Percentiles rank a stretch among this genome's conserved stretches.
Conservation (phyloP, 768 basidiomycete genomes). For the Podaxis carcinomalis region DNA sequence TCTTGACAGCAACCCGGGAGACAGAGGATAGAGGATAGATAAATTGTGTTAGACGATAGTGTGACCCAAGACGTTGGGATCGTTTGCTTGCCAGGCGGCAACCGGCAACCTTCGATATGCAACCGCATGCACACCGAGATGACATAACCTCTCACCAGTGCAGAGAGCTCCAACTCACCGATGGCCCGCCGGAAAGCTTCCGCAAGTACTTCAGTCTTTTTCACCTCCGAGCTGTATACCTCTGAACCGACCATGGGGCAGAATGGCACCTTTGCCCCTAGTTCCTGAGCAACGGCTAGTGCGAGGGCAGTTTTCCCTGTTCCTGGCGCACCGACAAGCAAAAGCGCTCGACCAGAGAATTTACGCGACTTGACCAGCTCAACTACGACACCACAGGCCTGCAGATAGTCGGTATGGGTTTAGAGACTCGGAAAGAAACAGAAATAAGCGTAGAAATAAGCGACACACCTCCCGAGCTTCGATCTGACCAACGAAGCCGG, state of each 20-base stretch:
- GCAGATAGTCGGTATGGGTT: neutral
- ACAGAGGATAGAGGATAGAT: neutral
- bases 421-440: neutral
- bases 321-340: slow-evolving; percentile 93
- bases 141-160: slow-evolving; percentile 1
- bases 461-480: slow-evolving; percentile 80
- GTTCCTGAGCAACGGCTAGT: slow-evolving; percentile 90
- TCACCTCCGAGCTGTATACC: slow-evolving; percentile 95
- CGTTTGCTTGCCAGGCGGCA: neutral
- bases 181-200: slow-evolving; percentile 95
- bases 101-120: neutral
- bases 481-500: slow-evolving; percentile 89
- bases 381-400: slow-evolving; percentile 91
- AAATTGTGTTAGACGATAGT: neutral
- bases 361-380: slow-evolving; percentile 88
- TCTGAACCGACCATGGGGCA: slow-evolving; percentile 99
- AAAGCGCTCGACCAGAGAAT: slow-evolving; percentile 88
- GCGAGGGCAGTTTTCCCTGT: slow-evolving; percentile 98
- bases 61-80: neutral
- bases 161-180: slow-evolving; percentile 50
- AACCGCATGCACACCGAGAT: neutral
- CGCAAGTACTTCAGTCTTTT: slow-evolving; percentile 97
- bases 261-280: slow-evolving; percentile 93
- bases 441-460: neutral
- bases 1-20: neutral